phyloP scores from a whole-genome alignment of 768 basidiomycete genomes.

The Podaxis sp. region DNA sequence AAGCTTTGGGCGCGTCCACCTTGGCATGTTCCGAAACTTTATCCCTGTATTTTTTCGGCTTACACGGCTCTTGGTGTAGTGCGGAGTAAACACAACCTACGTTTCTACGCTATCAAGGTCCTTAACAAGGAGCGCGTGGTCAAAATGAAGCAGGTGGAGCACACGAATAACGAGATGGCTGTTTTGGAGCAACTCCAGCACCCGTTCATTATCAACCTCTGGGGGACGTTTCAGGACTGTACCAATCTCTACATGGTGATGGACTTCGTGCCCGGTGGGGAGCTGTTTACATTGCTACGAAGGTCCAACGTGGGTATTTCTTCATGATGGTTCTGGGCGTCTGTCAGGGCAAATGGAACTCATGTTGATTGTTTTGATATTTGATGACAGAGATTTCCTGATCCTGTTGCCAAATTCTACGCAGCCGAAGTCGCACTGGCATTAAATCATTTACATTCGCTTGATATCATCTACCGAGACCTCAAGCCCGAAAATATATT shows the following conservation, averaged over 20 bases:
- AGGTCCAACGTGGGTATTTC: constrained; percentile 73
- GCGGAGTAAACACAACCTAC: constrained; percentile 89
- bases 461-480: constrained; percentile 94
- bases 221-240: constrained; percentile 93
- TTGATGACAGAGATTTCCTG: constrained; percentile 76
- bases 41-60: constrained; percentile 12
- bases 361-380: not conserved
- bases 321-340: constrained; percentile 17
- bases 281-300: constrained; percentile 90
- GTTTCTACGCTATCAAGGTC: constrained; percentile 96
- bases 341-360: constrained; percentile 11
- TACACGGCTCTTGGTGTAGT: constrained; percentile 43
- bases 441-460: constrained; percentile 82
- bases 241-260: constrained; percentile 97
- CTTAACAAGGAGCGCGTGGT: constrained; percentile 92
- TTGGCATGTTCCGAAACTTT: constrained; percentile 49
- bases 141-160: constrained; percentile 92
- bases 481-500: constrained; percentile 97
- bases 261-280: constrained; percentile 95
- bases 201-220: constrained; percentile 93
- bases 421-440: constrained; percentile 94
- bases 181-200: constrained; percentile 87
- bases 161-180: constrained; percentile 92
- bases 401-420: constrained; percentile 98
- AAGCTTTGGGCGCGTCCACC: constrained; percentile 95